Conservation (phyloP, 192 early-diverging fungal species). For the Backusella sp. region DNA sequence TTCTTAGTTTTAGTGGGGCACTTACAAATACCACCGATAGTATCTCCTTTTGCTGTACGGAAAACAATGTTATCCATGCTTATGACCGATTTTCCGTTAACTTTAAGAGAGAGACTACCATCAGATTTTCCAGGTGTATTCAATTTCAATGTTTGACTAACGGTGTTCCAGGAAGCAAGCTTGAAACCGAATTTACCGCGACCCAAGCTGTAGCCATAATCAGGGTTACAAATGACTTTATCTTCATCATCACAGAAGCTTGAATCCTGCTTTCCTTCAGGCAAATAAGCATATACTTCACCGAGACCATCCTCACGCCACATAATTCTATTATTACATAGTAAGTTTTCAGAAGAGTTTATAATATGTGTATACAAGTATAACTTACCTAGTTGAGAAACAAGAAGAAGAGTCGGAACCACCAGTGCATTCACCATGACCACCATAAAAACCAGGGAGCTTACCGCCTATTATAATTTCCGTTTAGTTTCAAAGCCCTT, state of each 20-base stretch:
- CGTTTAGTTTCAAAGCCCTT: not conserved
- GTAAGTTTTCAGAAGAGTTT: not conserved
- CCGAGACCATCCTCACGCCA: constrained; percentile 48
- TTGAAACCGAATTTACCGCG: constrained; percentile 48
- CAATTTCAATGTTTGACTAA: constrained; percentile 40
- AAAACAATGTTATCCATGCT: constrained; percentile 12
- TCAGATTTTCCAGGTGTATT: constrained; percentile 31
- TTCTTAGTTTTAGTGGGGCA: not conserved
- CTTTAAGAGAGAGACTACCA: constrained; percentile 10
- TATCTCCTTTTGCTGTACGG: not conserved
- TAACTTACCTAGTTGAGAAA: constrained; percentile 51
- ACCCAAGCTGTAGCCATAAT: constrained; percentile 53
- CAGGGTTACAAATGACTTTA: constrained; percentile 46
- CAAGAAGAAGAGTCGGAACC: constrained; percentile 45
- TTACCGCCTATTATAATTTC: constrained; percentile 43
- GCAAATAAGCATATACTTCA: constrained; percentile 53
- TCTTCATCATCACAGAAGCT: constrained; percentile 23
- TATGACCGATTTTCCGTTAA: constrained; percentile 23
- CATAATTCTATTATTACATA: constrained; percentile 33
- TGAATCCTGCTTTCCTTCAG: constrained; percentile 9
- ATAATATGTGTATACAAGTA: not conserved
- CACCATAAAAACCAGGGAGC: constrained; percentile 55
- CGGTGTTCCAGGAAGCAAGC: constrained; percentile 43
- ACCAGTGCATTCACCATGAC: constrained; percentile 44
- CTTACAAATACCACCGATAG: constrained; percentile 30